Percentiles rank a stretch among this genome's conserved stretches.
Evolutionary conservation across 1,284 basidiomycete genomes (phyloP).

Genomic region (Ganoderma boninense): DNA sequence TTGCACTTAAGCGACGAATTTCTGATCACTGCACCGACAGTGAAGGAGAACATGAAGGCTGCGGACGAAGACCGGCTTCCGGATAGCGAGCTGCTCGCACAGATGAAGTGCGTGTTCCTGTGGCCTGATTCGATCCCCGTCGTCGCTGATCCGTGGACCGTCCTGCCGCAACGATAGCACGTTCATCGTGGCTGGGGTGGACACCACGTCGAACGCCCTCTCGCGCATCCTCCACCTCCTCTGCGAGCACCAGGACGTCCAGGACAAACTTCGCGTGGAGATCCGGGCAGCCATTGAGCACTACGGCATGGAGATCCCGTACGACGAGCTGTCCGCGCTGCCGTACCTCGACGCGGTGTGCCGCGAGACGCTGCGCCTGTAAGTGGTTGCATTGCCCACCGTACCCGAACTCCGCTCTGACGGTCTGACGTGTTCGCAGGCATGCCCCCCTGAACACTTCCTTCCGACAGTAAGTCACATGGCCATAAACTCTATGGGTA

Average conservation of each 20-base stretch:
- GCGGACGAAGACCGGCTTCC: constrained; percentile 35
- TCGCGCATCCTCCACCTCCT: constrained; percentile 22
- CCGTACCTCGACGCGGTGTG: constrained; percentile 27
- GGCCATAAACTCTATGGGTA: too few species aligned
- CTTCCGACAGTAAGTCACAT: background rate
- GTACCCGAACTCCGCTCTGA: too few species aligned
- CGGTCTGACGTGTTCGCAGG: background rate
- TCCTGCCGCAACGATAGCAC: background rate
- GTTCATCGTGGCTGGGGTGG: constrained; percentile 23
- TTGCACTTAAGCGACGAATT: too few species aligned
- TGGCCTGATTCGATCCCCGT: background rate
- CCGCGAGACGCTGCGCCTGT: constrained; percentile 35
- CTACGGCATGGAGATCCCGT: constrained; percentile 14
- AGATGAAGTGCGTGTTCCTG: constrained; percentile 31
- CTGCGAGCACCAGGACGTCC: constrained; percentile 17
- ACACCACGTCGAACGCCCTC: constrained; percentile 27
- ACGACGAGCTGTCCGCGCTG: constrained; percentile 22
- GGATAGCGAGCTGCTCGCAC: constrained; percentile 36
- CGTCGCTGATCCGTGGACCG: background rate
- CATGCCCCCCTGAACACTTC: background rate
- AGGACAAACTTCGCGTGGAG: constrained; percentile 23
- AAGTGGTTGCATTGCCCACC: background rate
- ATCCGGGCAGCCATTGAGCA: constrained; percentile 12
- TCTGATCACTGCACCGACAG: constrained; percentile 7
- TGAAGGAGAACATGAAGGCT: constrained; percentile 32